A percentile compares a stretch with the other conserved stretches of the same genome.
phyloP scores from a whole-genome alignment of 2,329 filamentous ascomycete species.

The Plenodomus biglobosus region DNA sequence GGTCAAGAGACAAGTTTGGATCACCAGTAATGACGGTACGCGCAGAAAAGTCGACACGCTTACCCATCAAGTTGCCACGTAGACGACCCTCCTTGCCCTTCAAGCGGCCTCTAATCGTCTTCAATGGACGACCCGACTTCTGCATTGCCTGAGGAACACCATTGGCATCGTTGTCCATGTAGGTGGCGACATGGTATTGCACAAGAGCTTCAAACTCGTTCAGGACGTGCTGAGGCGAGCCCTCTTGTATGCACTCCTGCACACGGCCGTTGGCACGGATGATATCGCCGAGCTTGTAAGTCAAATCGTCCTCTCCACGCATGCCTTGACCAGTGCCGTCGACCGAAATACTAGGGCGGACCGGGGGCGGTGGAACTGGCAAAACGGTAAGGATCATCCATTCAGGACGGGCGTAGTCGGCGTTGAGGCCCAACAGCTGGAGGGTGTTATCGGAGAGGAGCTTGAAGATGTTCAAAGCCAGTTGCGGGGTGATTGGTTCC shows the following conservation, averaged over 20 bases:
- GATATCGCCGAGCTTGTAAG: slow-evolving; percentile 98
- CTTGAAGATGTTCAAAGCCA: slow-evolving; percentile 83
- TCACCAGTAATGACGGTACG: slow-evolving; percentile 99
- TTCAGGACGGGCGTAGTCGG: slow-evolving; percentile 92
- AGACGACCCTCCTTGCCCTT: slow-evolving; percentile 99
- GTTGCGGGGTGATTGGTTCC: slow-evolving; percentile 76
- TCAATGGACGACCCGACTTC: slow-evolving; percentile 94
- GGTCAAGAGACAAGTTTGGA: slow-evolving; percentile 91
- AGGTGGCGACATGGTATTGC: slow-evolving; percentile 97
- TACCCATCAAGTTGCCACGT: slow-evolving; percentile 98
- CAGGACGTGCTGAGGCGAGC: slow-evolving; percentile 86
- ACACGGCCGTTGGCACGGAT: slow-evolving; percentile 97
- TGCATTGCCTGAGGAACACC: slow-evolving; percentile 92
- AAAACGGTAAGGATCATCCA: slow-evolving; percentile 98
- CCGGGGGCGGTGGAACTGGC: slow-evolving; percentile 91
- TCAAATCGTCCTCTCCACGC: slow-evolving; percentile 97
- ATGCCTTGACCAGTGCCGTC: slow-evolving; percentile 90
- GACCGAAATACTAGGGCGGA: slow-evolving; percentile 95
- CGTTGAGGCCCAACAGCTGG: slow-evolving; percentile 84
- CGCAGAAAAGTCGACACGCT: slow-evolving; percentile 92
- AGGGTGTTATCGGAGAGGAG: slow-evolving; percentile 82
- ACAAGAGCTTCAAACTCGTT: slow-evolving; percentile 88
- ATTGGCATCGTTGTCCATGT: slow-evolving; percentile 99
- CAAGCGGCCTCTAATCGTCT: slow-evolving; percentile 92
- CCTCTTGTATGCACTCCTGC: slow-evolving; percentile 84